These are phyloP conservation scores for Cokeromyces recurvatus DNA, from an alignment of 371 early-diverging fungal genomes.

Conservation along the genomic window DNA sequence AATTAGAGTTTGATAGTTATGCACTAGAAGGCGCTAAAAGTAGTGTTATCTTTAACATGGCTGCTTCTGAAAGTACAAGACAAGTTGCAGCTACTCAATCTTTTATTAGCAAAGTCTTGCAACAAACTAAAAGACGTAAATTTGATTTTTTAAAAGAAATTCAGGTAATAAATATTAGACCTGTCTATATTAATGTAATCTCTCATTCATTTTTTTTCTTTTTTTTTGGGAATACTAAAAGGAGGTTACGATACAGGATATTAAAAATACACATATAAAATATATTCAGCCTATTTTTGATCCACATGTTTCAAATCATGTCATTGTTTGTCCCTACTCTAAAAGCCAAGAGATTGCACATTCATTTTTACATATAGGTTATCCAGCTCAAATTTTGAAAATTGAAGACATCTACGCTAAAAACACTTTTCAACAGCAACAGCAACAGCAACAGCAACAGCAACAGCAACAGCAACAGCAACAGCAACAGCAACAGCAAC, in stretches of 20 bases:
- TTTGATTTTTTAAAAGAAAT: conserved; percentile 28
- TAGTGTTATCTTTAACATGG: conserved; percentile 47
- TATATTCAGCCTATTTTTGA: conserved; percentile 41
- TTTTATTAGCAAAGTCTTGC: conserved; percentile 43
- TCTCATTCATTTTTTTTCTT: neutral
- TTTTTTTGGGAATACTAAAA: too few species aligned
- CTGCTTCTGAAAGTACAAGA: conserved; percentile 42
- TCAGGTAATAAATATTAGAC: conserved; percentile 3
- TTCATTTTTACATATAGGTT: conserved; percentile 10
- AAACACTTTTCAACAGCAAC: conserved; percentile 13
- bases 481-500: too few species aligned
- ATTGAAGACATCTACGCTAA: conserved; percentile 15
- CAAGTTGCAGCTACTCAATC: conserved; percentile 41
- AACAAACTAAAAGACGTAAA: conserved; percentile 38
- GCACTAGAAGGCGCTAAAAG: conserved; percentile 54
- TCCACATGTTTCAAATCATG: conserved; percentile 35
- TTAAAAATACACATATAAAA: conserved; percentile 7
- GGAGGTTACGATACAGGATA: conserved; percentile 32
- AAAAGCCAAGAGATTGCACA: conserved; percentile 32
- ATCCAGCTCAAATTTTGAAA: conserved; percentile 10
- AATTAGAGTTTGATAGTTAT: conserved; percentile 31
- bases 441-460: conserved; percentile 16
- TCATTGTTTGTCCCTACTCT: conserved; percentile 35
- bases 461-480: conserved; percentile 20
- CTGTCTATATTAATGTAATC: neutral